Conservation (phyloP, 2,329 filamentous ascomycete genomes). For the Scedosporium dehoogii region DNA sequence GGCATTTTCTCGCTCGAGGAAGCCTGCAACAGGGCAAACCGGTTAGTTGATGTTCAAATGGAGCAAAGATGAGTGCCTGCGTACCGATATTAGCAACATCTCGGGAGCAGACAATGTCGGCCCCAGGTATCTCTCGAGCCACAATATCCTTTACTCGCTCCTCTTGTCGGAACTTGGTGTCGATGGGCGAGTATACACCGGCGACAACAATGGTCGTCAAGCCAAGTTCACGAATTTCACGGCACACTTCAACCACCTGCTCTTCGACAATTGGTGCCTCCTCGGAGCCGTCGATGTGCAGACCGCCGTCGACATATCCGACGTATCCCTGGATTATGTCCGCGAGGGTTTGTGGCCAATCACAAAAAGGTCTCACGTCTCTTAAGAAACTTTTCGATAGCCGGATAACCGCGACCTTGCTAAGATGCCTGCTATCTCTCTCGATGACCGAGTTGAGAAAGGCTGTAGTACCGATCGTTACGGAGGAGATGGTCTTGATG, state of each 20-base stretch:
- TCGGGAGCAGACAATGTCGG: conserved; percentile 38
- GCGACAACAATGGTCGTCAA: conserved; percentile 37
- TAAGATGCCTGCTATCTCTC: conserved; percentile 35
- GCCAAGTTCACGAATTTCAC: conserved; percentile 25
- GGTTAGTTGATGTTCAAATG: too few relatives aligned
- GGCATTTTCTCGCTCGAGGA: conserved; percentile 55
- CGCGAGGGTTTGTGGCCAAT: conserved; percentile 41
- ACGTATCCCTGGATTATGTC: conserved; percentile 34
- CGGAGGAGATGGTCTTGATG: conserved; percentile 27
- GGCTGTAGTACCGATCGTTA: conserved; percentile 46
- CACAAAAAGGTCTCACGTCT: conserved; percentile 38
- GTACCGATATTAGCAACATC: conserved; percentile 39
- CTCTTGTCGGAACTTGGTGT: conserved; percentile 36
- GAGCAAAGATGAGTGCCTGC: too few relatives aligned
- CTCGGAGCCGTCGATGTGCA: conserved; percentile 39
- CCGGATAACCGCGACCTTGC: conserved; percentile 44
- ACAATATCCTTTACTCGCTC: conserved; percentile 32
- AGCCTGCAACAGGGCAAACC: conserved; percentile 13
- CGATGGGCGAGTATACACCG: conserved; percentile 44
- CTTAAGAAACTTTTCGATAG: conserved; percentile 40
- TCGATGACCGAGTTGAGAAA: conserved; percentile 51
- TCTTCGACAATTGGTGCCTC: conserved; percentile 33
- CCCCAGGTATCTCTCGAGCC: conserved; percentile 12
- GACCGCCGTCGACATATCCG: conserved; percentile 35
- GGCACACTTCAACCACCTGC: conserved; percentile 28